A percentile compares a stretch with the other conserved stretches of the same genome.
Conservation (phyloP, 2,329 filamentous ascomycete species). For the Colletotrichum simmondsii region DNA sequence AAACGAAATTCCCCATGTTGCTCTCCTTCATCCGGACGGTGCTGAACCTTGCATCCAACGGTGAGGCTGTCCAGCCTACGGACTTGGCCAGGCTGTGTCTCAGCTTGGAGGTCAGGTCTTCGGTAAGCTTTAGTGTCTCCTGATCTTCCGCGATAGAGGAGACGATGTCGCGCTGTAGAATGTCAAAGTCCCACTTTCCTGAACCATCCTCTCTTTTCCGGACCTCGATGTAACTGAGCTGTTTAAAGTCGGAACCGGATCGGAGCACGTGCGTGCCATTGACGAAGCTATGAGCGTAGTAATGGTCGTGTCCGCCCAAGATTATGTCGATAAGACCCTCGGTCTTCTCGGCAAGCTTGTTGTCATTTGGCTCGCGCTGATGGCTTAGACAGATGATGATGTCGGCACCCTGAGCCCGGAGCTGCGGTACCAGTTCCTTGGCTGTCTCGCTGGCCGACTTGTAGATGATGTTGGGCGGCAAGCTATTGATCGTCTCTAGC, state of each 20-base stretch:
- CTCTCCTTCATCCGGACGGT: constrained; percentile 82
- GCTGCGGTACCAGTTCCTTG: constrained; percentile 76
- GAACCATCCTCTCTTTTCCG: constrained; percentile 62
- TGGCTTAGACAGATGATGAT: constrained; percentile 87
- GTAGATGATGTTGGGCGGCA: constrained; percentile 86
- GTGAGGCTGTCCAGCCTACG: constrained; percentile 83
- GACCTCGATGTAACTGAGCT: constrained; percentile 88
- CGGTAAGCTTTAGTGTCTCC: constrained; percentile 70
- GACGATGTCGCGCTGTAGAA: constrained; percentile 79
- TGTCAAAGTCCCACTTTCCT: constrained; percentile 80
- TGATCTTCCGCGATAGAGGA: constrained; percentile 74
- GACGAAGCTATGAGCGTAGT: constrained; percentile 81
- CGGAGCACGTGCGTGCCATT: constrained; percentile 87
- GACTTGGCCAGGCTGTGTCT: constrained; percentile 83
- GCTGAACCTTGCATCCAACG: constrained; percentile 87
- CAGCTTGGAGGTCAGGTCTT: constrained; percentile 77
- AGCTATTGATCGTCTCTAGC: constrained; percentile 87
- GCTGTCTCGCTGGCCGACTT: constrained; percentile 82
- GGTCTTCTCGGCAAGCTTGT: constrained; percentile 82
- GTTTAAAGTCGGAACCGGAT: constrained; percentile 91
- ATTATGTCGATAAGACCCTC: constrained; percentile 85
- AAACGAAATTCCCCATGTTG: constrained; percentile 91
- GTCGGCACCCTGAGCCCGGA: constrained; percentile 83
- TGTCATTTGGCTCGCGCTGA: constrained; percentile 88
- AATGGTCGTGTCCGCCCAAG: constrained; percentile 90